These are phyloP conservation scores for Viridothelium virens DNA, from an alignment of 495 filamentous ascomycete genomes.

Conservation along the genomic window DNA sequence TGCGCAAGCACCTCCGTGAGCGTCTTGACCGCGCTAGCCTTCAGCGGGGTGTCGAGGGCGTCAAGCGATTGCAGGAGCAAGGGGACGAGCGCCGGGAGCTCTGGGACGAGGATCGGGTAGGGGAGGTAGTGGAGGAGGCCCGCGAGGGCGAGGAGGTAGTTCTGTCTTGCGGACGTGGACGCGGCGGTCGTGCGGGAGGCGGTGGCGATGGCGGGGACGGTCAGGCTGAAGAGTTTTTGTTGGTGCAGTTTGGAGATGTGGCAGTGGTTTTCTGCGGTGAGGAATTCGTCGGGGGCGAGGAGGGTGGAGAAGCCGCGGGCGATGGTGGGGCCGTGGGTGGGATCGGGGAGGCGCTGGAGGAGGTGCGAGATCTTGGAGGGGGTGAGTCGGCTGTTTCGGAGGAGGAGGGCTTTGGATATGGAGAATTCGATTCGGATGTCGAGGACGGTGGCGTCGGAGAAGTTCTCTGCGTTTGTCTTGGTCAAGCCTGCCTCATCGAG, in stretches of 20 bases:
- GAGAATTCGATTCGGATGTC: slow-evolving; percentile 36
- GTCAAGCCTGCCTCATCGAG: slow-evolving; percentile 31
- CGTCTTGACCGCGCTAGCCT: slow-evolving; percentile 55
- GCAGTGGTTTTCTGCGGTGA: slow-evolving; percentile 57
- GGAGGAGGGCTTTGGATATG: slow-evolving; percentile 35
- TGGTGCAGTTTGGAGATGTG: slow-evolving; percentile 55
- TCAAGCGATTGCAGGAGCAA: slow-evolving; percentile 67
- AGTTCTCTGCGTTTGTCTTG: slow-evolving; percentile 21
- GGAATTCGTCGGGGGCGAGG: slow-evolving; percentile 56
- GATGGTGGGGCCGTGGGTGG: slow-evolving; percentile 37
- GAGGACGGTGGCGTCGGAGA: slow-evolving; percentile 32
- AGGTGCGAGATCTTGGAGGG: slow-evolving; percentile 46
- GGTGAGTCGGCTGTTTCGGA: slow-evolving; percentile 31
- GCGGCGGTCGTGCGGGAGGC: slow-evolving; percentile 46
- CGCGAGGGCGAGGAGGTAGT: slow-evolving; percentile 59
- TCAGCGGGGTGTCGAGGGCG: slow-evolving; percentile 45
- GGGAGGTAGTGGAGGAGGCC: slow-evolving; percentile 56
- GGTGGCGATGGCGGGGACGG: slow-evolving; percentile 50
- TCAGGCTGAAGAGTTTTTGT: slow-evolving; percentile 57
- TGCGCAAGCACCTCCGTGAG: slow-evolving; percentile 53
- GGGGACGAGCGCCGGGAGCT: slow-evolving; percentile 53
- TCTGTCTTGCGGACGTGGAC: slow-evolving; percentile 40
- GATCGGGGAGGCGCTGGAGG: slow-evolving; percentile 45
- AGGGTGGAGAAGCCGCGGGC: slow-evolving; percentile 55
- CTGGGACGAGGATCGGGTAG: slow-evolving; percentile 50